Percentiles rank a stretch among this genome's conserved stretches.
Evolutionary conservation across 495 filamentous ascomycete species (phyloP).

Genomic region (Collariella sp.): DNA sequence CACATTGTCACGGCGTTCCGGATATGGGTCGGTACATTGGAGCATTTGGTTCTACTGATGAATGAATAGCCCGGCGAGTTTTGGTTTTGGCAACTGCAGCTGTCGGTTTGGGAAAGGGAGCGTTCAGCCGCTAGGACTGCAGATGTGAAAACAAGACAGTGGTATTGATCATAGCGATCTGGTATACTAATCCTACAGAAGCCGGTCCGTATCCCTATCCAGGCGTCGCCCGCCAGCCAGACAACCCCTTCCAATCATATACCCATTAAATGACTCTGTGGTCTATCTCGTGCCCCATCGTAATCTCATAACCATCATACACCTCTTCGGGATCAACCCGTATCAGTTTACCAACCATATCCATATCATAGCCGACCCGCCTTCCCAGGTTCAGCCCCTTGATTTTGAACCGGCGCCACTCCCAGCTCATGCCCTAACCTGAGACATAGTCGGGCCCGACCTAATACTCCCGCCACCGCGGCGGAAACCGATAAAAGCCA

Average conservation of each 20-base stretch:
- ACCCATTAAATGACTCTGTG: not conserved
- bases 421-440: slow-evolving; percentile 34
- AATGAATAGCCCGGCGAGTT: not conserved
- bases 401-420: no score
- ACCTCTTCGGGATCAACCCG: not conserved
- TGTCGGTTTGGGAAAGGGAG: no score
- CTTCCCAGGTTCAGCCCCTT: no score
- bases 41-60: not conserved
- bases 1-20: slow-evolving; percentile 9
- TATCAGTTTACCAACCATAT: not conserved
- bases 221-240: not conserved
- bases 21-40: not conserved
- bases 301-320: slow-evolving; percentile 3
- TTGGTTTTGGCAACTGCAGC: no score
- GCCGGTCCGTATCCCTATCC: not conserved
- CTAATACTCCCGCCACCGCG: slow-evolving; percentile 35
- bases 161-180: not conserved
- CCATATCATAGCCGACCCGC: not conserved
- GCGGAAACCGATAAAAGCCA: slow-evolving; percentile 32
- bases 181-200: slow-evolving; percentile 1
- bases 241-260: not conserved
- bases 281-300: not conserved
- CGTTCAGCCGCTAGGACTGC: no score
- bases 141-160: not conserved
- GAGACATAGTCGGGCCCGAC: slow-evolving; percentile 37